phyloP scores from a whole-genome alignment of 108 stramenopile species.

The Aureococcus anophagefferens region DNA sequence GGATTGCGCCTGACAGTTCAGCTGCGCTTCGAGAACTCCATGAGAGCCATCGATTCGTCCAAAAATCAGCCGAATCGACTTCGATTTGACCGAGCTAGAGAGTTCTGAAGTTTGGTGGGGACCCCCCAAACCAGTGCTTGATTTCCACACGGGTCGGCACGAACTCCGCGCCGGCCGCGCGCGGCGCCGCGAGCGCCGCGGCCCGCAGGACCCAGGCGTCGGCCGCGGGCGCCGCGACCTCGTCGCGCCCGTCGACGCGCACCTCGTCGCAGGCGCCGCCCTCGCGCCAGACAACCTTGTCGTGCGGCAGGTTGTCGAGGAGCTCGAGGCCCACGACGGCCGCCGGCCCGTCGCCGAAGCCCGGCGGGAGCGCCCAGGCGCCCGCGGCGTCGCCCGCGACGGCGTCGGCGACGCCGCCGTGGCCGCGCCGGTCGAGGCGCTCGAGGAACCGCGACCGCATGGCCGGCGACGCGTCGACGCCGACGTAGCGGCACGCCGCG shows the following conservation, averaged over 20 bases:
- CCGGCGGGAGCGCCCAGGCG: background rate
- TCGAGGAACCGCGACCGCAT: background rate
- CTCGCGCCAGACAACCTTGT: constrained; percentile 6
- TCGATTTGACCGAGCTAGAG: too few species aligned
- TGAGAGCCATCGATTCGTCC: too few species aligned
- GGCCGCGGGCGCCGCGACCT: too few species aligned
- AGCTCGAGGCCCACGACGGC: constrained; percentile 8
- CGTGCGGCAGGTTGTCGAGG: constrained; percentile 19
- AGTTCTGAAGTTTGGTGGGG: too few species aligned
- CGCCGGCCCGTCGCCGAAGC: background rate
- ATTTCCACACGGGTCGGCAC: too few species aligned
- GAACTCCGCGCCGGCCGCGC: background rate
- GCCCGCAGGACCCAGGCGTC: too few species aligned
- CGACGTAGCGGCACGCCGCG: background rate
- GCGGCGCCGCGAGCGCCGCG: background rate
- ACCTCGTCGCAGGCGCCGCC: background rate
- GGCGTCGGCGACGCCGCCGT: background rate
- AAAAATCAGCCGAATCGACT: too few species aligned
- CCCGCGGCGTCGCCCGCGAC: background rate
- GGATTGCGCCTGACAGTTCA: too few species aligned
- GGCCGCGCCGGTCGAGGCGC: too few species aligned
- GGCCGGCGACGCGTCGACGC: constrained; percentile 2
- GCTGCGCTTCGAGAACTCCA: too few species aligned
- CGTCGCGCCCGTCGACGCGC: background rate
- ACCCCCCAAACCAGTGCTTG: too few species aligned